A percentile compares a stretch with the other conserved stretches of the same genome.
These are phyloP conservation scores for Chaetomium fimeti DNA, from an alignment of 495 filamentous ascomycete species.

Conservation along the genomic window DNA sequence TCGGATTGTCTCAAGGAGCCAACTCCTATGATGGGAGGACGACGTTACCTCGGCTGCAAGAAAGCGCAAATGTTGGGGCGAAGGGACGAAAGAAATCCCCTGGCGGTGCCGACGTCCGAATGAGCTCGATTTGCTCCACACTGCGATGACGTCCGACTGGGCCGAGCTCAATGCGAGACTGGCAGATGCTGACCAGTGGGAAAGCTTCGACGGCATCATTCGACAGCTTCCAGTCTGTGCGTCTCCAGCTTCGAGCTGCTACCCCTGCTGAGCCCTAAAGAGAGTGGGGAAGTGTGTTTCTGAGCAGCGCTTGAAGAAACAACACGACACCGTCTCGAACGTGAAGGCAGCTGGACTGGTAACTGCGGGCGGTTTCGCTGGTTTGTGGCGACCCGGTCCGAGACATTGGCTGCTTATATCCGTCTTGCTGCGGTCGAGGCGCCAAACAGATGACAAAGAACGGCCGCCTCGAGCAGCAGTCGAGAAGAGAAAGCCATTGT, in stretches of 20 bases:
- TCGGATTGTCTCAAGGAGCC: too few species aligned
- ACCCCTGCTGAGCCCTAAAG: slow-evolving; percentile 21
- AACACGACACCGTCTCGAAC: neutral
- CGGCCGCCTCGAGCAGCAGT: neutral
- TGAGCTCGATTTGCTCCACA: neutral
- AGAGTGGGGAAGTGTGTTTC: slow-evolving; percentile 4
- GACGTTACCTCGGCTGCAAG: too few species aligned
- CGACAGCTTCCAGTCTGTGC: slow-evolving; percentile 24
- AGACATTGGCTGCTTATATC: slow-evolving; percentile 17
- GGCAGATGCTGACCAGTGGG: neutral
- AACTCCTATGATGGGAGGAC: too few species aligned
- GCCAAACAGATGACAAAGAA: neutral
- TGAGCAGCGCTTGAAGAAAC: neutral
- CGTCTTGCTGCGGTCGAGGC: neutral
- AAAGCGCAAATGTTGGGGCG: neutral
- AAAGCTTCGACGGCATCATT: slow-evolving; percentile 20
- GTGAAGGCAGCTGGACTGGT: neutral
- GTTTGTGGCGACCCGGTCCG: slow-evolving; percentile 8
- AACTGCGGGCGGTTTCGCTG: neutral
- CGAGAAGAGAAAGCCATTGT: neutral
- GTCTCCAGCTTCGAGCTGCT: slow-evolving; percentile 8
- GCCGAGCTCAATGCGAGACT: neutral
- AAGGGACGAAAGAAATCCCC: neutral
- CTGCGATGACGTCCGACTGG: slow-evolving; percentile 2
- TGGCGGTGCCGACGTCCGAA: neutral